Percentiles rank a stretch among this genome's conserved stretches.
Evolutionary conservation across 1,284 basidiomycete genomes (phyloP).

Genomic region (Leccinum subspadiceum): DNA sequence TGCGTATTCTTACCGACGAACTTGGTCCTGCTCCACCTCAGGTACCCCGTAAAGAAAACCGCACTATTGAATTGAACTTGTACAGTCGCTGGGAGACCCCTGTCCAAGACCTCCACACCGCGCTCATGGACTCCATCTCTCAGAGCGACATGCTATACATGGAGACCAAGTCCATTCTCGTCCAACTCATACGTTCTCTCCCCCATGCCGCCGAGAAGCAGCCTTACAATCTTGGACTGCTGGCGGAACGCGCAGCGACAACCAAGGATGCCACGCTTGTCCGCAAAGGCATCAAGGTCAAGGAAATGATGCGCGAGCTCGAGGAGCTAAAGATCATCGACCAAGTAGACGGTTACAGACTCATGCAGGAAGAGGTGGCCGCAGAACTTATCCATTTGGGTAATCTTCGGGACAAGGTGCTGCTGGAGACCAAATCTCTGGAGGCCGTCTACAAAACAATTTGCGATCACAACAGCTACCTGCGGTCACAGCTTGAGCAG

Average conservation of each 20-base stretch:
- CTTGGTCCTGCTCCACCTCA: slow-evolving; percentile 90
- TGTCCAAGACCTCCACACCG: slow-evolving; percentile 94
- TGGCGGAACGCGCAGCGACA: slow-evolving; percentile 94
- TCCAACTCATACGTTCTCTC: slow-evolving; percentile 94
- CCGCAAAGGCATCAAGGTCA: slow-evolving; percentile 97
- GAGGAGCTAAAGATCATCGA: slow-evolving; percentile 91
- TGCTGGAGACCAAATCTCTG: slow-evolving; percentile 88
- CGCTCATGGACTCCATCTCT: slow-evolving; percentile 96
- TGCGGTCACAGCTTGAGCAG: slow-evolving; percentile 94
- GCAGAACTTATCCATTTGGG: slow-evolving; percentile 95
- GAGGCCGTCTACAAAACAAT: slow-evolving; percentile 99
- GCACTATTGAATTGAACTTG: slow-evolving; percentile 87
- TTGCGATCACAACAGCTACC: slow-evolving; percentile 97
- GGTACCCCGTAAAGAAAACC: slow-evolving; percentile 97
- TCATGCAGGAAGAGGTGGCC: slow-evolving; percentile 96
- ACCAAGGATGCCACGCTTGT: slow-evolving; percentile 96
- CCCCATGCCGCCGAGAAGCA: slow-evolving; percentile 81
- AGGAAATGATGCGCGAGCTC: slow-evolving; percentile 96
- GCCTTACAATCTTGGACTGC: slow-evolving; percentile 85
- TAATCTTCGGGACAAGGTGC: slow-evolving; percentile 93
- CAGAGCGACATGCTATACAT: slow-evolving; percentile 99
- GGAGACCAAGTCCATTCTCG: slow-evolving; percentile 99
- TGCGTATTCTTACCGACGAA: slow-evolving; percentile 95
- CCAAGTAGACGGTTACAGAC: slow-evolving; percentile 77
- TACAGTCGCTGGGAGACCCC: slow-evolving; percentile 99